Evolutionary conservation across 2,329 filamentous ascomycete species (phyloP).

Genomic region (Alternaria atra): DNA sequence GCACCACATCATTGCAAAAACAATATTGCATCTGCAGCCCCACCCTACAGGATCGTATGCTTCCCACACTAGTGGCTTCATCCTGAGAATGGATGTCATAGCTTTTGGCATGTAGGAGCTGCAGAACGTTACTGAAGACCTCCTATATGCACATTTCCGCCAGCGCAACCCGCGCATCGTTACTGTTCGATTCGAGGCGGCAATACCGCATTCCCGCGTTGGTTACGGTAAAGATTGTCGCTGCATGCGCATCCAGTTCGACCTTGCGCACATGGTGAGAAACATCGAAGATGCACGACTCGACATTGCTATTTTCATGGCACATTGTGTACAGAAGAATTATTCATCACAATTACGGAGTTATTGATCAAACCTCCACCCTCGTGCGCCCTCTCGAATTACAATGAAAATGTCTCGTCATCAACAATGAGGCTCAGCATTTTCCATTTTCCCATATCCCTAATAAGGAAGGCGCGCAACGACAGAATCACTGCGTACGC

Average conservation of each 20-base stretch:
- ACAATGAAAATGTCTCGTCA: background rate
- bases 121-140: background rate
- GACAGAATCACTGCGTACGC: background rate
- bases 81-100: background rate
- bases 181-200: background rate
- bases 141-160: background rate
- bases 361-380: conserved; percentile 2
- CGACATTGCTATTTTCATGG: background rate
- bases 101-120: conserved; percentile 3
- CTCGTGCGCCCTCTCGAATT: background rate
- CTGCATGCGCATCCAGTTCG: background rate
- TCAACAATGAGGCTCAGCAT: background rate
- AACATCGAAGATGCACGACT: background rate
- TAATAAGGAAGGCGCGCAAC: background rate
- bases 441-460: background rate
- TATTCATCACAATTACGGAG: background rate
- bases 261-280: background rate
- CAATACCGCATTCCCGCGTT: background rate
- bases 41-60: background rate
- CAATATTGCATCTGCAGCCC: conserved; percentile 3
- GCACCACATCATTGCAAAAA: background rate
- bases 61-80: background rate
- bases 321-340: background rate
- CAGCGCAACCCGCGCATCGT: background rate
- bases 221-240: background rate